Conservation (phyloP, 169 alveolate species). For the Plasmodium gonderi region DNA sequence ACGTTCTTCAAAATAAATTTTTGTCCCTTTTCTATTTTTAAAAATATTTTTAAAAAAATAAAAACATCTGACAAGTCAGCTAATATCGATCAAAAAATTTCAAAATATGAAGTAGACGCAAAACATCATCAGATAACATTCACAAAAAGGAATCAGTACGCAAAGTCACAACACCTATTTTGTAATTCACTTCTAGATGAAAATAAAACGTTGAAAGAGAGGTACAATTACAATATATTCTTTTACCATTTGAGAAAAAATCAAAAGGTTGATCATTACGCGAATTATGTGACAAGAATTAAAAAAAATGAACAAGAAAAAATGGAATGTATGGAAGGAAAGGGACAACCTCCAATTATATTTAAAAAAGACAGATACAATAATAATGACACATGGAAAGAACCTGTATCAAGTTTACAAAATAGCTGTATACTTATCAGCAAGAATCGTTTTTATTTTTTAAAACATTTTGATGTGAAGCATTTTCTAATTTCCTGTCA, state of each 20-base stretch:
- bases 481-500: constrained; percentile 29
- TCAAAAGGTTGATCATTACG: constrained; percentile 19
- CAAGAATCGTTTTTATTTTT: constrained; percentile 27
- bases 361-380: not conserved
- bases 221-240: constrained; percentile 2
- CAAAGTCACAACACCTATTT: not conserved
- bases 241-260: constrained; percentile 8
- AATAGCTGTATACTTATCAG: not conserved
- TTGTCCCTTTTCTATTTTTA: constrained; percentile 55
- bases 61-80: not conserved
- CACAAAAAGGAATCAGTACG: not conserved
- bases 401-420: not conserved
- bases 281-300: not conserved
- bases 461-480: constrained; percentile 36
- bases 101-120: not conserved
- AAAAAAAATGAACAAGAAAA: not conserved
- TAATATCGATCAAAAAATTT: not conserved
- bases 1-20: constrained; percentile 18
- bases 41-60: constrained; percentile 16
- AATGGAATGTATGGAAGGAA: not conserved
- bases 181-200: not conserved
- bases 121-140: not conserved
- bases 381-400: not conserved
- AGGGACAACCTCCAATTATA: not conserved
- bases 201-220: not conserved